Evolutionary conservation across 1,284 basidiomycete species (phyloP), one percentile per base, ranked within the genome.

Genomic region (Amylostereum areolatum): DNA sequence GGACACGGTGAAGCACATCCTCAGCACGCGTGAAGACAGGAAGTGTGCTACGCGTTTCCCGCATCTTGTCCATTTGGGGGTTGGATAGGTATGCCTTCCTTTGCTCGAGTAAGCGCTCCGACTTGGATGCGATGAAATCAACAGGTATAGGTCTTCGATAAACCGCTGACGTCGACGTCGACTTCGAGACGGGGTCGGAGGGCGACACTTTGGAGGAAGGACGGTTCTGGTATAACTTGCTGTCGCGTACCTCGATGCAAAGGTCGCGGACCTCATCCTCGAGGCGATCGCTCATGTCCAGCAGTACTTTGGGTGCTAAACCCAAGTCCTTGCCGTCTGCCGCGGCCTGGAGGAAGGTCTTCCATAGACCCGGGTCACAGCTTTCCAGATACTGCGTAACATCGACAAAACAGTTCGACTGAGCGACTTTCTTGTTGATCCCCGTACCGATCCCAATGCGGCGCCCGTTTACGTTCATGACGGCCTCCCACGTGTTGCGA

Each of bases 301-400:
- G 87, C 30, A 74, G 71, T 24, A 97, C 80, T 51, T 78, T 83
- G 5, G 87, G 85, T 0, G 84, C 86, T 57, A 85, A 67, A 11
- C 85, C 84, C 43, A 87, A 70, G 49, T 85, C 82, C 51, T 78
- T 77, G n/a, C 86, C 86, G 1, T 75, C 71, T 59, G 77, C 77
- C 30, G 72, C 73, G 3, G 81, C 83, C 49, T 71, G 66, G 3
- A 78, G 61, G 63, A 89, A 97, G 25, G 78, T 72, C 51, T 75
- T 71, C 93, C 94, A 98, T 24, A 97, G 74, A 2, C 75, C 74
- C 0, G 78, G 74, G 65, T 97, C 94, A 61, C 89, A 92, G 52
- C 74, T 75, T 60, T 94, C 90, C 54, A 98, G 77, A 66, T 96
- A 95, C 45, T 83, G 76, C 0, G 87, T 83, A 47, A 94, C 91